Base-by-base conservation (phyloP, 768 basidiomycete genomes). In the Cantharellus cinnabarinus region DNA sequence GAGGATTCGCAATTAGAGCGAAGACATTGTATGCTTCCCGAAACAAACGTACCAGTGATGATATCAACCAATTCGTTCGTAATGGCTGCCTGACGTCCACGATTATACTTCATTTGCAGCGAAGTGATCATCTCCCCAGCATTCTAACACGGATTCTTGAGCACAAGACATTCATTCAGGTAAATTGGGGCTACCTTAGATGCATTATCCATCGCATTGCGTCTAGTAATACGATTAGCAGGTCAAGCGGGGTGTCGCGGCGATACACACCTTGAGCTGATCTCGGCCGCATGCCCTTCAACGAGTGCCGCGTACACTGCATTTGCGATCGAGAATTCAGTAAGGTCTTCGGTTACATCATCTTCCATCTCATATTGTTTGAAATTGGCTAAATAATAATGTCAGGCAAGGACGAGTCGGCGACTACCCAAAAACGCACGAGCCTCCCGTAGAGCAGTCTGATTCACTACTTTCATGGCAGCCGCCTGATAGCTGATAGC, bases 121-220 rank as follows among this genome's bases (percentile, higher is more conserved):
- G 75, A 71, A 62, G 71, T 71, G 67, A 97, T 94, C 91, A 97
- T 95, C 72, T 93, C 91, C 41, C 73, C 74, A 60, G 95, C 95
- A 71, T 99, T 98, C 82, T 61, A 44, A 48, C 39, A 41, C 41
- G 42, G 42, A 51, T 41, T 57, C 34, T 15, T 15, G 35, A 5
- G 35, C 5, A 40, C 41, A 41, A 14, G 35, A 38, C 5, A 57
- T 5, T 41, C 39, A 35, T 5, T 40, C 15, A 42, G 1, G 35
- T 35, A 14, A 57, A 40, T 14, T 5, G 41, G n/a, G 56, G 4
- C 5, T 60, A 59, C 60, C 60, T 99, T 99, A 64, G 93, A 90
- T 54, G 94, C 94, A 68, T 90, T 98, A 80, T 98, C 95, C 95
- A 99, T 99, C 67, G 95, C 95, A 65, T 94, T 97, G 65, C 94